Evolutionary conservation across 306 rosid genomes (phyloP), one percentile per base, ranked within the genome.

Genomic region (Ammopiptanthus mongolicus): DNA sequence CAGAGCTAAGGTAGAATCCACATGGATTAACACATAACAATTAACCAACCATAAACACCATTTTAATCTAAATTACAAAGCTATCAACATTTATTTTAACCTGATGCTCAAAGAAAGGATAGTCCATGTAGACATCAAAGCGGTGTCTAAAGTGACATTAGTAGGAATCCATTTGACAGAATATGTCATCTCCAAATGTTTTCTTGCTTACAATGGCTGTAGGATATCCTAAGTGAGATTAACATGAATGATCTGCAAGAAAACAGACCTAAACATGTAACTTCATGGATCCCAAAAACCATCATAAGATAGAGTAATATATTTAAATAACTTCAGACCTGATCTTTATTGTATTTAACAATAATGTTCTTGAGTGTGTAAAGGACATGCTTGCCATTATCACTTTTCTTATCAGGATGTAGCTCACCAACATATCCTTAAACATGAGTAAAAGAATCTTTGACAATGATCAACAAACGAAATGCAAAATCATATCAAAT

Each of bases 41-140:
- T 31, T 55, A 72, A 23, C 74, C 21, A 44, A 62, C 18, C 17
- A 61, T 34, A 19, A 55, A 60, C 58, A 23, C 36, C 14, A 58
- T 34, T 63, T 71, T 46, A 39, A 34, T 46, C 53, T 68, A 47
- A 31, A 31, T 73, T 53, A 51, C 19, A 41, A 69, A 25, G 70
- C 15, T 51, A 15, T 19, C 28, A 64, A 44, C 36, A 33, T 50
- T 36, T 19, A 44, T 36, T 37, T 71, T 72, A 76, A 96, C 99
- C 91, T 96, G 99, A 67, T 92, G 98, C 85, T 96, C 99, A 71
- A 96, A 96, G 81, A 96, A 96, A 11, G 99, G 99, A 77, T 96
- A 87, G 84, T 96, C 99, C 86, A 96, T 77, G 76, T 96, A 96
- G 65, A 96, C 91, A 84, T 96, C 98, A 92, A 96, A 96, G 9